Evolutionary conservation across 1,284 basidiomycete species (phyloP).

Genomic region (Sanghuangporus weigelae): DNA sequence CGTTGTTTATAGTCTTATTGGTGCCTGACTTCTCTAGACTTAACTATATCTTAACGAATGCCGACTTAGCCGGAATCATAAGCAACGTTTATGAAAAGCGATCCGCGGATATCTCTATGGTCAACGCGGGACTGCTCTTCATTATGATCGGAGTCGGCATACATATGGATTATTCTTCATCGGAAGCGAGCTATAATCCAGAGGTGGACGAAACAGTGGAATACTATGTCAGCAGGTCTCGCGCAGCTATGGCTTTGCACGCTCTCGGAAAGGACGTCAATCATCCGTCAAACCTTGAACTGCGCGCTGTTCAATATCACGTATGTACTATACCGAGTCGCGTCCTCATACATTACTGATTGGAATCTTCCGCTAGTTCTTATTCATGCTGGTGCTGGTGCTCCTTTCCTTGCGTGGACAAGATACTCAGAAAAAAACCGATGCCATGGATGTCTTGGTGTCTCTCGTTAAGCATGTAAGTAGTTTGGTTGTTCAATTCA

Average conservation of each 20-base stretch:
- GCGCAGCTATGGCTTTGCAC: not conserved
- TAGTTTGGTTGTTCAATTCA: not conserved
- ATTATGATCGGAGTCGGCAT: not conserved
- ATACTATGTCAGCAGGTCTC: not conserved
- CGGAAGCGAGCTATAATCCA: not conserved
- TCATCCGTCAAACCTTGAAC: not conserved
- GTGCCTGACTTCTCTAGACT: not conserved
- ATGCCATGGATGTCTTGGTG: not conserved
- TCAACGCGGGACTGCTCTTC: not conserved
- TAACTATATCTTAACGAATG: not conserved
- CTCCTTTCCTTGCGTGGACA: not conserved
- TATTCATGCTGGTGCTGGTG: not conserved
- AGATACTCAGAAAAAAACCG: not conserved
- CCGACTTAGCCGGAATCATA: not conserved
- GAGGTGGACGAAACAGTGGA: not conserved
- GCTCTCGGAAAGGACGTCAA: not conserved
- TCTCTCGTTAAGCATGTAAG: not conserved
- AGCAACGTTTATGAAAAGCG: not conserved
- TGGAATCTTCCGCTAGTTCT: too few relatives aligned
- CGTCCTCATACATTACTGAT: not conserved
- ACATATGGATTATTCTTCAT: not conserved
- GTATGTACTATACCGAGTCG: not conserved
- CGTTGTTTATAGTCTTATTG: not conserved
- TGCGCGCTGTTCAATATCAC: not conserved
- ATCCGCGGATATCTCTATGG: not conserved